phyloP scores from a whole-genome alignment of 148 eudicot genomes.

The Chenopodium formosanum region DNA sequence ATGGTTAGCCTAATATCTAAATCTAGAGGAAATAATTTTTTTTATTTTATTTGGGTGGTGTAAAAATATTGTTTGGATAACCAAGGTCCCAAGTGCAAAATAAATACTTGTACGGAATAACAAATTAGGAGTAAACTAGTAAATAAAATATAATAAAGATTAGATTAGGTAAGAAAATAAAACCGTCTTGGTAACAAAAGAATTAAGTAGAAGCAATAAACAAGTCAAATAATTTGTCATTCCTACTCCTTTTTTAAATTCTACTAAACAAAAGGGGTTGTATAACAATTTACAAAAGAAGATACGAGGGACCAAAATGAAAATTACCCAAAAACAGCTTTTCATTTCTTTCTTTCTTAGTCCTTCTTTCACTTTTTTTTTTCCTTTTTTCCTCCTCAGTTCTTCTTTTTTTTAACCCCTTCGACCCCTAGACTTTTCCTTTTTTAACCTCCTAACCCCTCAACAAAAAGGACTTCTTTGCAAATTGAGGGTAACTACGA shows the following conservation, averaged over 20 bases:
- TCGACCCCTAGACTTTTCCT: constrained; percentile 21
- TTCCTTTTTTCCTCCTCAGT: background rate
- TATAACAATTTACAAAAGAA: constrained; percentile 34
- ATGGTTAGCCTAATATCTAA: no score
- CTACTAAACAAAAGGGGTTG: constrained; percentile 11
- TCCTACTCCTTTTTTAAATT: constrained; percentile 13
- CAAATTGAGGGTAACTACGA: constrained; percentile 5
- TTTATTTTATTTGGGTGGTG: no score
- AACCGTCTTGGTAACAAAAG: background rate
- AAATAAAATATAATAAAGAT: background rate
- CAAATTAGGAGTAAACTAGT: background rate
- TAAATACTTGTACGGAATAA: no score
- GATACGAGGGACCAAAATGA: constrained; percentile 24
- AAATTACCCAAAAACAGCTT: constrained; percentile 22
- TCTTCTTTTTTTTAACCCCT: constrained; percentile 18
- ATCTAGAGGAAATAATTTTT: no score
- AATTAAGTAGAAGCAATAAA: background rate
- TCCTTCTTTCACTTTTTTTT: background rate
- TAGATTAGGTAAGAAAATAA: background rate
- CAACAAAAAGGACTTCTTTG: constrained; percentile 15
- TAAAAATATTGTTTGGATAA: no score
- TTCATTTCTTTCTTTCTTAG: constrained; percentile 8
- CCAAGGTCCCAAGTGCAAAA: no score
- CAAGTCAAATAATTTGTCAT: constrained; percentile 5
- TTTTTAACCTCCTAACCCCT: constrained; percentile 31